Percentiles rank a stretch among this genome's conserved stretches.
Conservation (phyloP, 257 asterid genomes). For the Rauvolfia tetraphylla region DNA sequence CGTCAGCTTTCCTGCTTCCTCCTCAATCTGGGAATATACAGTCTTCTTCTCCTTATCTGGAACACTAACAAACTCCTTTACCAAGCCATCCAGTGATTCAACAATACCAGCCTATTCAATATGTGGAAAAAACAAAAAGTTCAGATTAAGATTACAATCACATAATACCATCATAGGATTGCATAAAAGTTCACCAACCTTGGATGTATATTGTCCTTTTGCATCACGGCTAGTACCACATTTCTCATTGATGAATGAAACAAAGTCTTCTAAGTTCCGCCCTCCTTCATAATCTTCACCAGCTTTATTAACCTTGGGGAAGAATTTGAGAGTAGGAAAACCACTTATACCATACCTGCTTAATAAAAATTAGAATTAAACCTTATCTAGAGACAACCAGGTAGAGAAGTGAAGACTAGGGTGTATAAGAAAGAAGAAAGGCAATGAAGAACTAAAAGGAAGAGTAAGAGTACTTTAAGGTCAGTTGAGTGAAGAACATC, state of each 20-base stretch:
- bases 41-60: constrained; percentile 55
- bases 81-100: constrained; percentile 58
- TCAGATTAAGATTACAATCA: constrained; percentile 2
- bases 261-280: constrained; percentile 60
- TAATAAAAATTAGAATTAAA: constrained; percentile 9
- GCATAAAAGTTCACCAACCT: constrained; percentile 43
- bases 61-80: constrained; percentile 66
- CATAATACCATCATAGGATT: not conserved
- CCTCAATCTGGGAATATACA: constrained; percentile 54
- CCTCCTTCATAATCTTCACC: constrained; percentile 94
- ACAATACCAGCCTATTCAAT: constrained; percentile 72
- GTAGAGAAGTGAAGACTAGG: not conserved
- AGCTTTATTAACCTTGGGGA: constrained; percentile 88
- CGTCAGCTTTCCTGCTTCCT: constrained; percentile 65
- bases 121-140: constrained; percentile 15
- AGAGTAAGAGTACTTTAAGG: not conserved
- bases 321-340: constrained; percentile 71
- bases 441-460: not conserved
- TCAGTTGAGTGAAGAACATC: not conserved
- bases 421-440: not conserved
- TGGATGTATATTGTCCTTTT: constrained; percentile 67
- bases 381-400: not conserved
- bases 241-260: constrained; percentile 80
- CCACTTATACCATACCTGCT: constrained; percentile 58
- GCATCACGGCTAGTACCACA: constrained; percentile 84